Conservation (phyloP, 352 stramenopile species). For the Peronospora farinosa region DNA sequence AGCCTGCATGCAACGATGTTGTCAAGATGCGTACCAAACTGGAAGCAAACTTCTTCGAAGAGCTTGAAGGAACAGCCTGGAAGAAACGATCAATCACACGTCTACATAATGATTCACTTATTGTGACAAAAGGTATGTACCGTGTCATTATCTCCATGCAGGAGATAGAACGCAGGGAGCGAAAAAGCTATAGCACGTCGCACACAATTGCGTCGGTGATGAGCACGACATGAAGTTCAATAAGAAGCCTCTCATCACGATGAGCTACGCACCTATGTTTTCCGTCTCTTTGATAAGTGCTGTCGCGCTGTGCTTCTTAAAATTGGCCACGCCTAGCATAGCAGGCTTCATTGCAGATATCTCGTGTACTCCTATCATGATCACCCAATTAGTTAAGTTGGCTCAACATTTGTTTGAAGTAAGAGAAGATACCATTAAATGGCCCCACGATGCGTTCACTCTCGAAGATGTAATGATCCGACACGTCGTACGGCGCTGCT, state of each 20-base stretch:
- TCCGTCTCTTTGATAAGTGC: conserved; percentile 28
- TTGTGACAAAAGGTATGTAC: conserved; percentile 14
- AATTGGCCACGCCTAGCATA: conserved; percentile 56
- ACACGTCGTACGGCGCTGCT: conserved; percentile 62
- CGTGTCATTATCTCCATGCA: conserved; percentile 51
- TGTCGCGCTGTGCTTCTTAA: conserved; percentile 46
- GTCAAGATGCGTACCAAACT: conserved; percentile 33
- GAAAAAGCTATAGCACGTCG: conserved; percentile 17
- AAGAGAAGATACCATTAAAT: neutral
- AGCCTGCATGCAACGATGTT: neutral
- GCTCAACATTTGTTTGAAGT: neutral
- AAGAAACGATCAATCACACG: conserved; percentile 2
- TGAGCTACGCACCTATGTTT: conserved; percentile 12
- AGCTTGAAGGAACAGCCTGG: conserved; percentile 50
- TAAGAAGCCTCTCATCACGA: neutral
- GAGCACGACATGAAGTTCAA: too few relatives aligned
- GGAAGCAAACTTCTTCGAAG: conserved; percentile 46
- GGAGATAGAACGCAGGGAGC: conserved; percentile 47
- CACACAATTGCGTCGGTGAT: neutral
- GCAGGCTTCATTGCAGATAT: conserved; percentile 76
- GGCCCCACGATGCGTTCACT: neutral
- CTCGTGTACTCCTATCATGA: conserved; percentile 45
- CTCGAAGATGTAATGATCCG: conserved; percentile 54
- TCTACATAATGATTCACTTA: neutral
- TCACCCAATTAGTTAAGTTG: neutral